These are phyloP conservation scores for Cordyceps cateniannulata DNA, from an alignment of 2,329 filamentous ascomycete genomes.

Conservation along the genomic window DNA sequence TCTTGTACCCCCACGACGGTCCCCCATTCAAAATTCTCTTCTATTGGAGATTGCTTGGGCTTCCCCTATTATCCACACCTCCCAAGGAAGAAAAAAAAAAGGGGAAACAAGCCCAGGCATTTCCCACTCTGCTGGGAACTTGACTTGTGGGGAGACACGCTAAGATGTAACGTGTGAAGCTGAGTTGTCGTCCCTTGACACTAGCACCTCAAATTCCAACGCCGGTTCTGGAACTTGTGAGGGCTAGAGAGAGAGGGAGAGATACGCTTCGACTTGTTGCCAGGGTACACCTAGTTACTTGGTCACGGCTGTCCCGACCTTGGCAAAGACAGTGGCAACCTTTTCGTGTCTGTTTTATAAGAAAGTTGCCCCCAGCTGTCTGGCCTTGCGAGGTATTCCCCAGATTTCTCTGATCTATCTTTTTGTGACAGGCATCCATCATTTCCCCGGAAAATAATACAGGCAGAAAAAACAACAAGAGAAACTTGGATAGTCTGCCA, in stretches of 20 bases:
- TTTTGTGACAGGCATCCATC: neutral
- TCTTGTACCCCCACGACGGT: neutral
- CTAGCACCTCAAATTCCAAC: neutral
- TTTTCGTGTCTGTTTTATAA: too few species aligned
- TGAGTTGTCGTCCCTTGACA: neutral
- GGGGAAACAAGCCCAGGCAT: neutral
- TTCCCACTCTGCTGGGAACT: neutral
- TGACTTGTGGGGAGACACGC: slow-evolving; percentile 1
- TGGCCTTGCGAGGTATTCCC: neutral
- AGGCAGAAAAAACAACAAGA: too few species aligned
- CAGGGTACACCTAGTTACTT: neutral
- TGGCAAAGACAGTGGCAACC: too few species aligned
- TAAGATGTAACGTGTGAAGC: slow-evolving; percentile 14
- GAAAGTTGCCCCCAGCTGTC: neutral
- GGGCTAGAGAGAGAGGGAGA: neutral
- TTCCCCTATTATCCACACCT: neutral
- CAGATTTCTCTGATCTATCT: slow-evolving; percentile 1
- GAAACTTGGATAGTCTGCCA: neutral
- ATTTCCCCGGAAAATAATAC: neutral
- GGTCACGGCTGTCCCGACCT: neutral
- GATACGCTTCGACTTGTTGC: neutral
- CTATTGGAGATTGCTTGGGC: neutral
- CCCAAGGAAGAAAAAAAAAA: neutral
- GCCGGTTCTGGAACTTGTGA: neutral
- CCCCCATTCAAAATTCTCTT: neutral